Evolutionary conservation across 108 stramenopile species (phyloP).

Genomic region (Skeletonema potamos): DNA sequence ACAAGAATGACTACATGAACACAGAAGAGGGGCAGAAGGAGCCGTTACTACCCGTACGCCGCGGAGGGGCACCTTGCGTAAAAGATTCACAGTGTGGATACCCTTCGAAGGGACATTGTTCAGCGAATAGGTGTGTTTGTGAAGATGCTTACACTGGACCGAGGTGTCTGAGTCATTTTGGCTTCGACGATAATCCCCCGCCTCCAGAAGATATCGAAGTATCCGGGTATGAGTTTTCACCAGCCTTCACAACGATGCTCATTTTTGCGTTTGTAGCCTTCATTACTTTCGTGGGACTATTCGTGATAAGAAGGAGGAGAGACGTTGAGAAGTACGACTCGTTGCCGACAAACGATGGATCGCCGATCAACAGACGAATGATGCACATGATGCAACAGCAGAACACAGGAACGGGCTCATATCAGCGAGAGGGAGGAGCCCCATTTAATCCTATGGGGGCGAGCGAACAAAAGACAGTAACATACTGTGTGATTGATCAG

Average conservation of each 20-base stretch:
- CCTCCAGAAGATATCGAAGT: constrained; percentile 17
- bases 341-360: constrained; percentile 7
- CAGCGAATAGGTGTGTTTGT: constrained; percentile 56
- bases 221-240: constrained; percentile 10
- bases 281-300: constrained; percentile 22
- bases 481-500: constrained; percentile 83
- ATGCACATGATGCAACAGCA: not conserved
- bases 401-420: constrained; percentile 1
- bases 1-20: constrained; percentile 76
- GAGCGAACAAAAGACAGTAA: constrained; percentile 59
- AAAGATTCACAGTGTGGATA: constrained; percentile 56
- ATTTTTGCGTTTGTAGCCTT: constrained; percentile 29
- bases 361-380: constrained; percentile 1
- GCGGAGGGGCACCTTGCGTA: constrained; percentile 67
- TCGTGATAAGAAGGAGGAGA: constrained; percentile 24
- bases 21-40: constrained; percentile 54
- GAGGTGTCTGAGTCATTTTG: constrained; percentile 67
- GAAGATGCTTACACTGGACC: constrained; percentile 65
- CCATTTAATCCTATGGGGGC: constrained; percentile 17
- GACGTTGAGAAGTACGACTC: constrained; percentile 20
- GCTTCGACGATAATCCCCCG: constrained; percentile 55
- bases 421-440: constrained; percentile 18
- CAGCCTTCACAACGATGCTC: constrained; percentile 20
- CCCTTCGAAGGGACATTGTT: constrained; percentile 49
- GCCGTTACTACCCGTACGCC: constrained; percentile 58